Base-by-base conservation (phyloP, 495 filamentous ascomycete genomes). In the Tuber calosporum region DNA sequence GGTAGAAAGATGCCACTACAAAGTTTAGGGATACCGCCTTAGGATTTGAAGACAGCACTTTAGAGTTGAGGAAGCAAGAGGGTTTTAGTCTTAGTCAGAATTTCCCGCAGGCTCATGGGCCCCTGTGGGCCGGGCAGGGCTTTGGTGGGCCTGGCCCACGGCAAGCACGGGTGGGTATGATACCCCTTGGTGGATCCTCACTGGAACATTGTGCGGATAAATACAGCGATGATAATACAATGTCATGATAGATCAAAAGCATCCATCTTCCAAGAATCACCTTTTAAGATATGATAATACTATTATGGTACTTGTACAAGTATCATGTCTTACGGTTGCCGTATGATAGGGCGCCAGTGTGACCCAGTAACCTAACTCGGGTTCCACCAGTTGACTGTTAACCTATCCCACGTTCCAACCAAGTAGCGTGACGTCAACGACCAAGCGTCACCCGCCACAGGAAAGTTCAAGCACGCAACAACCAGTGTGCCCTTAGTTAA, bases 381-480 rank as follows among this genome's bases (percentile, higher is more conserved):
- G 53, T 30, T 62, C 48, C 7, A 26, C n/a, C 22, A 58, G n/a
- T 58, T 17, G 53, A 62, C 53, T 62, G 26, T 53, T 53, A 26
- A 53, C 48, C 22, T 53, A n/a, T 53, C 48, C 22, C n/a, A 26
- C n/a, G n/a, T n/a, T n/a, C n/a, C n/a, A 45, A 62, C 53, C 53
- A n/a, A n/a, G 53, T 62, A 62, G 53, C 53, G 53, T 62, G 53
- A 62, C 53, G 53, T 62, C 53, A 62, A 62, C 11, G 26, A 26
- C 30, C 53, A 62, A 62, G 53, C 26, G 26, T 34, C 53, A 62
- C 53, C 4, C 17, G 4, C 4, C 17, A 4, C 53, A 34, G 53
- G 53, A 26, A 62, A 26, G 48, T 58, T 26, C n/a, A 30, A 30
- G n/a, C 53, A 62, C 53, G 13, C 11, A 62, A 62, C 45, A 53